These are phyloP conservation scores for Syncephalastrum monosporum DNA, from an alignment of 371 early-diverging fungal species.

Conservation along the genomic window DNA sequence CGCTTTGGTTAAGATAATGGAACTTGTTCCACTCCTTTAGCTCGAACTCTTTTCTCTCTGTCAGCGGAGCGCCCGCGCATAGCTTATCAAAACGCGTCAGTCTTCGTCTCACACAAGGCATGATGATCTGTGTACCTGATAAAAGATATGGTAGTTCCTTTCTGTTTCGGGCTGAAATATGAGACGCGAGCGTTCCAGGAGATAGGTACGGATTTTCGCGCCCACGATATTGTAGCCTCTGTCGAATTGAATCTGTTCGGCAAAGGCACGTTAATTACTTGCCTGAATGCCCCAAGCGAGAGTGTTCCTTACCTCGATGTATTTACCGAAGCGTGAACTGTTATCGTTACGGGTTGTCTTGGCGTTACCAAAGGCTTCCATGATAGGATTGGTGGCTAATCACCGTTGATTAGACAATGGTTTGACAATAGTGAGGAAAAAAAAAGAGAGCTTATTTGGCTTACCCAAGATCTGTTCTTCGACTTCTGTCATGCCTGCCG, in stretches of 20 bases:
- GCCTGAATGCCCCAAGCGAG: background rate
- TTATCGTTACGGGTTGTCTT: slow-evolving; percentile 99
- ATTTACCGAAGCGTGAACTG: slow-evolving; percentile 98
- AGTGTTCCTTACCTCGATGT: slow-evolving; percentile 65
- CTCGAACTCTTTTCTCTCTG: slow-evolving; percentile 78
- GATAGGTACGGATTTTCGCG: slow-evolving; percentile 95
- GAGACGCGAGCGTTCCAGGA: slow-evolving; percentile 97
- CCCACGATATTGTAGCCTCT: slow-evolving; percentile 84
- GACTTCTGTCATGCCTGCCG: slow-evolving; percentile 69
- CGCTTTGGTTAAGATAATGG: slow-evolving; percentile 87
- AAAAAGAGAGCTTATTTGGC: background rate
- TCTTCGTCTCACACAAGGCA: background rate
- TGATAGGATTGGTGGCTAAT: slow-evolving; percentile 94
- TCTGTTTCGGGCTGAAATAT: slow-evolving; percentile 91
- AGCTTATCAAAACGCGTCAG: slow-evolving; percentile 49
- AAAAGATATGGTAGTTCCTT: slow-evolving; percentile 99
- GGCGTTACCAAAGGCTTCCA: slow-evolving; percentile 99
- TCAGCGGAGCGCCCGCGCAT: slow-evolving; percentile 82
- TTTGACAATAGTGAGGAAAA: background rate
- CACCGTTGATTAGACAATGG: background rate
- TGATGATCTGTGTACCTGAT: slow-evolving; percentile 59
- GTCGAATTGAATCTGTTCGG: slow-evolving; percentile 74
- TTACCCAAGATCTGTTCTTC: slow-evolving; percentile 80
- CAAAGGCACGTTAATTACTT: background rate
- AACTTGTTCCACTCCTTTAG: slow-evolving; percentile 76